phyloP scores from a whole-genome alignment of 768 basidiomycete genomes.

The Tricholomella constricta region DNA sequence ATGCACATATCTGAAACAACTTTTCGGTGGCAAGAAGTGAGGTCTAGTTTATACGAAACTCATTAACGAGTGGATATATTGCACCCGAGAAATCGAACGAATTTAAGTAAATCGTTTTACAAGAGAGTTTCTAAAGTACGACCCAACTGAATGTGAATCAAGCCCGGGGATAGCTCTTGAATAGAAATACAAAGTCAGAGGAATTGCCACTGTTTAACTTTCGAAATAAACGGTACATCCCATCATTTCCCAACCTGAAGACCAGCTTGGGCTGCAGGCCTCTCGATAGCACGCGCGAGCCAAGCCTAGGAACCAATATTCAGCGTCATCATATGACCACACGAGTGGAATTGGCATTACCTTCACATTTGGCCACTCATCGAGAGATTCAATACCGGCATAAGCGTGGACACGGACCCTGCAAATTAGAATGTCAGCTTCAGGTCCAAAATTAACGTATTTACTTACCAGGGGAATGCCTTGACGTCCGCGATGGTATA shows the following conservation, averaged over 20 bases:
- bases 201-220: too few species aligned
- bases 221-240: neutral
- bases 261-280: conserved; percentile 23
- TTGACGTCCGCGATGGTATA: conserved; percentile 77
- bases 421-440: neutral
- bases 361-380: conserved; percentile 27
- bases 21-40: too few species aligned
- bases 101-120: too few species aligned
- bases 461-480: conserved; percentile 56
- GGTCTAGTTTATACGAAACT: too few species aligned
- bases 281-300: conserved; percentile 19
- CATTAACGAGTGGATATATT: too few species aligned
- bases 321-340: neutral
- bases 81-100: too few species aligned
- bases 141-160: too few species aligned
- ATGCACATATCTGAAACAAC: too few species aligned
- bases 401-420: conserved; percentile 57
- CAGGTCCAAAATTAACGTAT: neutral
- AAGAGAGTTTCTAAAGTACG: too few species aligned
- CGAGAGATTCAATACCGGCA: conserved; percentile 33
- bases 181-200: neutral
- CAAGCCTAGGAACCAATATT: conserved; percentile 19
- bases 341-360: conserved; percentile 4
- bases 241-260: conserved; percentile 16
- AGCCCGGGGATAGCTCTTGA: neutral